Base-by-base conservation (phyloP, 163 green algal species). In the Volvox carteri region DNA sequence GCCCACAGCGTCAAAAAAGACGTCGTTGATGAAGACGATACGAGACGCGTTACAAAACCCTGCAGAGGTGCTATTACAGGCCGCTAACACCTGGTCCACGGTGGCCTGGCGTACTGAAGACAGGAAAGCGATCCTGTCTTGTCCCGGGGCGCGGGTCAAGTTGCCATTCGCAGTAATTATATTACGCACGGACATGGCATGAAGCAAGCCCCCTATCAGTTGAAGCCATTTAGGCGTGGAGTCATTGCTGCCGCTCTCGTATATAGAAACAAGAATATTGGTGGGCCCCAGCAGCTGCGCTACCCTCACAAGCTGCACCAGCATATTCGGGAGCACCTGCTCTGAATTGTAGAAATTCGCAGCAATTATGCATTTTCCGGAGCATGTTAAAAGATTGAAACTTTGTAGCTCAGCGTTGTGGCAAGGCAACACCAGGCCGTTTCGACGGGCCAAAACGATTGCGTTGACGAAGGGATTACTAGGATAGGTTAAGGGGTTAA, bases 231-330 rank as follows among this genome's bases (percentile, higher is more conserved):
- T 58, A 9, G 85, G 19, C 6, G 90, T 96, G 39, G 72, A 78
- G 77, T 97, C 95, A 62, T 46, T 87, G 92, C 94, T 97, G 84
- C 93, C 93, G 77, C 93, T 95, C 67, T 96, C 95, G 62, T 97
- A 96, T n/a, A 96, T 81, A 1, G 90, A 95, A 4, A 97, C 78
- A 21, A 94, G 92, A 0, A 94, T 60, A 35, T 74, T 80, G 33
- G 68, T 78, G 3, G 74, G 62, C 5, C 90, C 89, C 62, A 95
- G 23, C 23, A 89, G 12, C 12, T 90, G 25, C 14, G 93, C 62
- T 16, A 94, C 35, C 9, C 91, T 75, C n/a, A 94, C 30, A 23
- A 95, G 37, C 81, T 96, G 93, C 2, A 92, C 28, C 0, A 94
- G 83, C 30, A 95, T 92, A 84, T 96, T 92, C 16, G 95, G 95